A percentile compares a stretch with the other conserved stretches of the same genome.
Evolutionary conservation across 2,329 filamentous ascomycete genomes (phyloP).

Genomic region (Cytospora schulzeri): DNA sequence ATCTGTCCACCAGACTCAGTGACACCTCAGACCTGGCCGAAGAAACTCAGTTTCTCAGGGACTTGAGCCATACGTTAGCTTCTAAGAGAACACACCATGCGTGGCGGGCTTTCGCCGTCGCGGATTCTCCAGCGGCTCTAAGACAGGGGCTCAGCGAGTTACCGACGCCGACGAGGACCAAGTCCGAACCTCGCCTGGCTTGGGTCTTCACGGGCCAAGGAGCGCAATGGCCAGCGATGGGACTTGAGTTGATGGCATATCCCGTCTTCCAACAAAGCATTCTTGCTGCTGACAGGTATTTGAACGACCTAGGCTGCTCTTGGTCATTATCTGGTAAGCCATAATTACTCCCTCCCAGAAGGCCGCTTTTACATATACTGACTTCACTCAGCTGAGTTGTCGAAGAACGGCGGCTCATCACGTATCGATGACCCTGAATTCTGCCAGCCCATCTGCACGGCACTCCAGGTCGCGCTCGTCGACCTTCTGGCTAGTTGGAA

Average conservation of each 20-base stretch:
- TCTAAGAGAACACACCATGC: constrained; percentile 16
- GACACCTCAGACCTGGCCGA: neutral
- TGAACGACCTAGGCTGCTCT: constrained; percentile 22
- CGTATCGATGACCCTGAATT: constrained; percentile 28
- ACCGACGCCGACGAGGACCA: constrained; percentile 1
- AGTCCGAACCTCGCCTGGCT: constrained; percentile 19
- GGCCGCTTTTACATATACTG: neutral
- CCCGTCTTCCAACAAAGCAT: constrained; percentile 24
- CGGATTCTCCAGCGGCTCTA: constrained; percentile 3
- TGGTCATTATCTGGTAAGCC: constrained; percentile 23
- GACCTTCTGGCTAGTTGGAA: constrained; percentile 34
- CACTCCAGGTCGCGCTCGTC: constrained; percentile 37
- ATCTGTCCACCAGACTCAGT: constrained; percentile 2
- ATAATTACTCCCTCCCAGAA: neutral
- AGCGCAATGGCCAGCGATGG: constrained; percentile 32
- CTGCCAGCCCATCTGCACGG: constrained; percentile 37
- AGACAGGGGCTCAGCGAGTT: constrained; percentile 1
- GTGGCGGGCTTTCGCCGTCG: constrained; percentile 19
- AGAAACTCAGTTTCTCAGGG: constrained; percentile 4
- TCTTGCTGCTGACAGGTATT: constrained; percentile 20
- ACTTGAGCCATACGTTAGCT: constrained; percentile 15
- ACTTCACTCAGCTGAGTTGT: constrained; percentile 13
- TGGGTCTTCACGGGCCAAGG: constrained; percentile 31
- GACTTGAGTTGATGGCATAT: constrained; percentile 27
- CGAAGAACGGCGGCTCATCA: constrained; percentile 12